Evolutionary conservation across 805 yeast species (phyloP), one percentile per base, ranked within the genome.

Genomic region (Kazachstania psychrophila): DNA sequence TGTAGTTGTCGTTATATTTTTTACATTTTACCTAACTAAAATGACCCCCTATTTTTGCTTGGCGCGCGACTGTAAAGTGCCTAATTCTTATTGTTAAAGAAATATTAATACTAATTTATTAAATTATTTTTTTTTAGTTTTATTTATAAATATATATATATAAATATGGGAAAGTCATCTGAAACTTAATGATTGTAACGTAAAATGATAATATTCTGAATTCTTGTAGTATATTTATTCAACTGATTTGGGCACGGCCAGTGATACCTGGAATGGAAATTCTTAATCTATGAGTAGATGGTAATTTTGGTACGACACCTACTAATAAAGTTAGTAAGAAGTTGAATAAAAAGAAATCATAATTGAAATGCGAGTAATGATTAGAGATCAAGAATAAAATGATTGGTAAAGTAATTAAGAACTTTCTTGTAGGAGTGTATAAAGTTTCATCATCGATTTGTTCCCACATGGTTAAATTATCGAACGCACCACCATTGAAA

Each of bases 391-490:
- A 68, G 51, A 89, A 89, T 52, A 92, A 68, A 6, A 76, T 78
- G 45, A 92, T 83, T 19, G 98, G 98, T n/a, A 92, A 96, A 34
- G 84, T 77, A 65, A 89, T 73, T 46, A 89, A 67, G 55, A 87
- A 89, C 62, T 89, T 89, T 68, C 92, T 88, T 26, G 95, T 79
- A 10, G 98, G 98, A 0, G 98, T 92, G 59, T 88, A 89, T 60
- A 87, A 94, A 55, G 87, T 96, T 41, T 97, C 98, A 52, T 88
- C 78, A 59, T 84, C 94, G 26, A 68, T 79, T 62, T 89, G 98
- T 62, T 89, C 98, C 98, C 98, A 89, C 96, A 89, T 86, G 16
- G 96, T 92, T 47, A 89, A 69, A 53, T 85, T 79, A 57, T 89
- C 98, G 61, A 82, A 92, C 0, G 96, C 97, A 29, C 98, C 98